Evolutionary conservation across 2,329 filamentous ascomycete genomes (phyloP).

Genomic region (Pyrenophora tritici-repentis): DNA sequence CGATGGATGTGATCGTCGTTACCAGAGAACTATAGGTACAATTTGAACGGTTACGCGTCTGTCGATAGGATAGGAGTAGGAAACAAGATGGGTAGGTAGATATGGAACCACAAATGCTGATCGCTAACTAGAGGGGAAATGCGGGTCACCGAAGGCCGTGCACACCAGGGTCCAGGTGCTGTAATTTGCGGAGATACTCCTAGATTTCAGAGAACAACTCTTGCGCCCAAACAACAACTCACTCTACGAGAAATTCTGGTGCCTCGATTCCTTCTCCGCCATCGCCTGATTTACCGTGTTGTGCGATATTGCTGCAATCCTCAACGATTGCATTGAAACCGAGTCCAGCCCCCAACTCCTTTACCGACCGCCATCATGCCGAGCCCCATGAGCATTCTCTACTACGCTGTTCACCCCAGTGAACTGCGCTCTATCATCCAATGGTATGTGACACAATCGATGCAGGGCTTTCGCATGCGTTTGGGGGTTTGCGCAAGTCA

Average conservation of each 20-base stretch:
- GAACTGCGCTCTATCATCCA: constrained; percentile 84
- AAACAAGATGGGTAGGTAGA: no score
- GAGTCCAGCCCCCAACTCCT: constrained; percentile 16
- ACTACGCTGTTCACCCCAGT: constrained; percentile 74
- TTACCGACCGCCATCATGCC: constrained; percentile 37
- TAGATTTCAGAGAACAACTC: constrained; percentile 1
- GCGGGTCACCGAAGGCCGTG: constrained; percentile 13
- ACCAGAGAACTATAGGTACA: no score
- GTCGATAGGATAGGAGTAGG: no score
- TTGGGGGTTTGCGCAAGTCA: background rate
- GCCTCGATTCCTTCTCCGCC: background rate
- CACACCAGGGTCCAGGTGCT: constrained; percentile 12
- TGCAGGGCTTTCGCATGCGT: background rate
- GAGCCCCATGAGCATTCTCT: constrained; percentile 61
- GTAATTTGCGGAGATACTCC: constrained; percentile 15
- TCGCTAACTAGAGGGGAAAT: constrained; percentile 5
- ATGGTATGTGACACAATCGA: constrained; percentile 65
- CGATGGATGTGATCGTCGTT: no score
- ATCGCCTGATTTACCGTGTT: constrained; percentile 11
- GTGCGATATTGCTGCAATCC: constrained; percentile 4
- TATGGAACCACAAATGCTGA: background rate
- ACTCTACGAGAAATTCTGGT: background rate
- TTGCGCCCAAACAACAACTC: constrained; percentile 1
- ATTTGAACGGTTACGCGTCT: no score
- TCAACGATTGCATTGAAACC: constrained; percentile 9